Base-by-base conservation (phyloP, 2,329 filamentous ascomycete genomes). In the Kalmusia sp. region DNA sequence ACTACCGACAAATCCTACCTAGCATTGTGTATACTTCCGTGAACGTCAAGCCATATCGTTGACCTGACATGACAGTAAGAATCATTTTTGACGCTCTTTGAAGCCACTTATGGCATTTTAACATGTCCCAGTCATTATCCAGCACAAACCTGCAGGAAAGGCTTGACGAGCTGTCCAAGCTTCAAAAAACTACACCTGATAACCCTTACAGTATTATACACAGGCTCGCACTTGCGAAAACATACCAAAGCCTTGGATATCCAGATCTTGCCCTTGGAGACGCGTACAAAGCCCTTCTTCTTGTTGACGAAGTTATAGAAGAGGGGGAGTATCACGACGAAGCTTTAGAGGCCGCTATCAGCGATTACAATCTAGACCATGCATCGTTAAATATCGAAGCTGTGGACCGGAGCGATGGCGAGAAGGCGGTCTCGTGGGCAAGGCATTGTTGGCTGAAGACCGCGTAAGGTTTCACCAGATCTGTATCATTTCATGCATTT, bases 241-340 rank as follows among this genome's bases (percentile, higher is more conserved):
- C 89, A 35, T 87, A 97, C 73, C 83, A 87, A 14, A 79, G 86
- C 39, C 81, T 97, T 40, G 91, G 87, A 31, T 98, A 96, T 73
- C 91, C 92, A 0, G 95, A 99, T 72, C 84, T 99, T 33, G 92
- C 92, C 4, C 88, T 89, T 9, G 91, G 92, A 28, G 93, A 97
- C 79, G 91, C 92, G 4, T 98, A 98, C 72, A 88, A 90, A 50
- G 92, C 93, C 1, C 82, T 98, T n/a, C 84, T 96, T 3, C 79
- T 99, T 40, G 84, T 90, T 14, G 93, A 98, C 68, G 91, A 95
- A 61, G 83, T 92, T 30, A 76, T 82, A 58, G 88, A 95, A 50
- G 90, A 93, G 57, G 84, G 85, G 33, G 93, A 97, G 73, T 96
- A 92, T 66, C 88, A 95, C 69, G 86, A 92, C 14, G 78, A 84